Conservation (phyloP, 176 grass and related monocot species). For the Triticum aestivum region DNA sequence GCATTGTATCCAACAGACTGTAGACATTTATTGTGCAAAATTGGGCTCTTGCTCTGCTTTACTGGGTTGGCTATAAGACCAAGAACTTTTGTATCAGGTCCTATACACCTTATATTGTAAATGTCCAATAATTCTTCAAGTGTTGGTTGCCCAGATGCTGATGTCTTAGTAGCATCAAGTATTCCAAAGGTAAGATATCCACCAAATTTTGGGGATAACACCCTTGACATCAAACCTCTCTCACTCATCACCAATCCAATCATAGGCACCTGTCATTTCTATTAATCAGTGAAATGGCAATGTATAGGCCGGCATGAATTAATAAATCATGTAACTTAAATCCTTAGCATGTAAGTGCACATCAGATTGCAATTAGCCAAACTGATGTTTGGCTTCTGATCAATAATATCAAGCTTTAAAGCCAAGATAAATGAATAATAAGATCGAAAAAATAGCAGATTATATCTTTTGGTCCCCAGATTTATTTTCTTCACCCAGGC, state of each 20-base stretch:
- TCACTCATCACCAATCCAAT: slow-evolving; percentile 97
- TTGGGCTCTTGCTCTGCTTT: slow-evolving; percentile 85
- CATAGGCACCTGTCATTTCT: slow-evolving; percentile 73
- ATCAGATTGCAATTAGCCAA: slow-evolving; percentile 4
- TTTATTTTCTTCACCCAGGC: not conserved
- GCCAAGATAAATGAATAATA: slow-evolving; percentile 15
- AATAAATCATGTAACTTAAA: slow-evolving; percentile 3
- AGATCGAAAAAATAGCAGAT: slow-evolving; percentile 12
- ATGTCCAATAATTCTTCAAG: slow-evolving; percentile 69
- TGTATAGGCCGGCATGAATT: slow-evolving; percentile 9
- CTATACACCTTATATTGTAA: slow-evolving; percentile 77
- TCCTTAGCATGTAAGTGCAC: slow-evolving; percentile 17
- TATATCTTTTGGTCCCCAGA: not conserved
- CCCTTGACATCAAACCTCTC: slow-evolving; percentile 79
- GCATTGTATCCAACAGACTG: slow-evolving; percentile 73
- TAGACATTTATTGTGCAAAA: slow-evolving; percentile 88
- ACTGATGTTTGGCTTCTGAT: not conserved
- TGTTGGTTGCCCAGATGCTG: slow-evolving; percentile 80
- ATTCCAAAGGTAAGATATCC: slow-evolving; percentile 92
- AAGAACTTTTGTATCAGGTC: slow-evolving; percentile 73
- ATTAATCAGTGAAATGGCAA: slow-evolving; percentile 46
- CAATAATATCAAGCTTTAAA: slow-evolving; percentile 1
- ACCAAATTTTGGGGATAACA: slow-evolving; percentile 79
- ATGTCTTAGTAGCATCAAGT: slow-evolving; percentile 62
- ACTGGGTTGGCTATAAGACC: slow-evolving; percentile 94